phyloP scores from a whole-genome alignment of 2,329 filamentous ascomycete genomes.

The Gnomoniopsis sp. region DNA sequence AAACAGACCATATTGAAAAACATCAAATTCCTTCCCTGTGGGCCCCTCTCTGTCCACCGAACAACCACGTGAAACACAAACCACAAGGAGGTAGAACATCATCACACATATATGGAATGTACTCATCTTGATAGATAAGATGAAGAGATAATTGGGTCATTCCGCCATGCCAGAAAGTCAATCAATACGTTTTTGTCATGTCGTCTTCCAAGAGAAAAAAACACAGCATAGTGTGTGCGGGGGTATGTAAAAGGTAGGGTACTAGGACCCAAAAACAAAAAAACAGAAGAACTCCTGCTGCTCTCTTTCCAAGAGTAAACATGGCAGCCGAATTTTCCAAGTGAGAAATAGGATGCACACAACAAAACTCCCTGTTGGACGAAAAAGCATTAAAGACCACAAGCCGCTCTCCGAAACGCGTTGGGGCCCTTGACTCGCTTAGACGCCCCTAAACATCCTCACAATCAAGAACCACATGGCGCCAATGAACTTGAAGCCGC shows the following conservation, averaged over 20 bases:
- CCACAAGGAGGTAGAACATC: neutral
- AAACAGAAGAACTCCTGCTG: neutral
- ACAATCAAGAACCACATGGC: slow-evolving; percentile 91
- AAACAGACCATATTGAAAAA: neutral
- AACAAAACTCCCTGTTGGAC: neutral
- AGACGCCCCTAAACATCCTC: slow-evolving; percentile 75
- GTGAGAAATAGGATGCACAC: neutral
- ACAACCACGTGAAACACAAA: no score
- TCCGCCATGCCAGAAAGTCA: neutral
- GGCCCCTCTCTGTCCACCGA: no score
- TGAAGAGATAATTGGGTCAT: neutral
- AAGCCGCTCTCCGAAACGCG: neutral
- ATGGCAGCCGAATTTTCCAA: neutral
- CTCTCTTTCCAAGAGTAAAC: neutral
- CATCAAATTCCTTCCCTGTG: neutral
- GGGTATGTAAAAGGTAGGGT: neutral
- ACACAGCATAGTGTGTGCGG: neutral
- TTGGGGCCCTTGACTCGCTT: neutral
- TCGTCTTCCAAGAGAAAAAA: neutral
- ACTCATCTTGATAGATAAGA: neutral
- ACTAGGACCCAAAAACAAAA: neutral
- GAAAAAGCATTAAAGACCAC: neutral
- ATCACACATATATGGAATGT: neutral
- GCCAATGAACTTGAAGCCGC: slow-evolving; percentile 82
- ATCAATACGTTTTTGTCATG: neutral